A percentile compares a stretch with the other conserved stretches of the same genome.
Conservation (phyloP, 176 grass and related monocot genomes). For the Cenchrus purpureus region DNA sequence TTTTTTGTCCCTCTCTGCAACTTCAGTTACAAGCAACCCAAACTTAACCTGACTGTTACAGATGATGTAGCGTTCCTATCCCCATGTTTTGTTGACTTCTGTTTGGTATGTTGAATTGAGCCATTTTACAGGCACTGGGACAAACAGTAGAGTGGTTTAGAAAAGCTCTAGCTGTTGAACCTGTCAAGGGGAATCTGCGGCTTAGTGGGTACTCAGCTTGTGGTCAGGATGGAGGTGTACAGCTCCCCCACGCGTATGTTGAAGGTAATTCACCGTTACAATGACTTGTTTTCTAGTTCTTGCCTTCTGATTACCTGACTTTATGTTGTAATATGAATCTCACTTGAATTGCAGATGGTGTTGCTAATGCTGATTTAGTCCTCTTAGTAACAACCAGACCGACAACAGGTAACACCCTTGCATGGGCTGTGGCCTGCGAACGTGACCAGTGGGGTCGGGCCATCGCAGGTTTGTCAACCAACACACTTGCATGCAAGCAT, state of each 20-base stretch:
- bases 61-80: not conserved
- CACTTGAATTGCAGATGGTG: conserved; percentile 66
- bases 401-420: conserved; percentile 98
- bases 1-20: conserved; percentile 2
- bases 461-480: conserved; percentile 73
- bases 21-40: not conserved
- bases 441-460: conserved; percentile 99
- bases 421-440: conserved; percentile 98
- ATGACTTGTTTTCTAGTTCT: not conserved
- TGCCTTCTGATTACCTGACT: conserved; percentile 19
- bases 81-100: not conserved
- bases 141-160: conserved; percentile 98
- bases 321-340: conserved; percentile 26
- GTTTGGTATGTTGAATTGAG: conserved; percentile 34
- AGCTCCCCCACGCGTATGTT: conserved; percentile 90
- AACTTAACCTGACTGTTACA: not conserved
- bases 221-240: conserved; percentile 98
- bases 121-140: conserved; percentile 70
- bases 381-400: conserved; percentile 98
- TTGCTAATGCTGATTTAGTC: conserved; percentile 91
- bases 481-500: conserved; percentile 3
- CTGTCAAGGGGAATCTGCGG: conserved; percentile 93
- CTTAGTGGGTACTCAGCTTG: conserved; percentile 99
- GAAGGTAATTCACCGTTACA: conserved; percentile 64
- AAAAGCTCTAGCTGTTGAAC: conserved; percentile 97